Evolutionary conservation across 192 early-diverging fungal genomes (phyloP).

Genomic region (Pecoramyces ruminantium): DNA sequence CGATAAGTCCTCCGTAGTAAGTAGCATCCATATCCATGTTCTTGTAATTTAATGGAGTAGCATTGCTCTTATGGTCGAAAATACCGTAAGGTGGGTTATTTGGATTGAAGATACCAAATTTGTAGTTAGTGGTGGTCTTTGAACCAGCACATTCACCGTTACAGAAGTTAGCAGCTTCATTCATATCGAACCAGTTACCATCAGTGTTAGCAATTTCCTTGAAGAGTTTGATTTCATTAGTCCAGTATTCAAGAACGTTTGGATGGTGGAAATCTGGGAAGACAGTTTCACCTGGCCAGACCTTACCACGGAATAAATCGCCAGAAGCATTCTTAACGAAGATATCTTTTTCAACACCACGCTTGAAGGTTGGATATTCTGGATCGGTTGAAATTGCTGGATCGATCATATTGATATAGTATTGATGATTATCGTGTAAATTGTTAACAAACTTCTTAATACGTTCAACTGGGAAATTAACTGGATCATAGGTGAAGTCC

Average conservation of each 20-base stretch:
- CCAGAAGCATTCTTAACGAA: too few relatives aligned
- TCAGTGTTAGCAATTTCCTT: slow-evolving; percentile 14
- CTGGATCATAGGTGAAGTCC: slow-evolving; percentile 38
- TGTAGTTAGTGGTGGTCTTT: too few relatives aligned
- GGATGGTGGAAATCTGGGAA: slow-evolving; percentile 43
- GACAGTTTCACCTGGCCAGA: slow-evolving; percentile 45
- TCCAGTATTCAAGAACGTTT: slow-evolving; percentile 25
- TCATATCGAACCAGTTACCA: slow-evolving; percentile 56
- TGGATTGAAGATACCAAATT: too few relatives aligned
- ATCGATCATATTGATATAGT: too few relatives aligned
- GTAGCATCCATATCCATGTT: slow-evolving; percentile 21
- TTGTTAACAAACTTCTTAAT: too few relatives aligned
- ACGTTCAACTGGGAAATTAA: slow-evolving; percentile 27
- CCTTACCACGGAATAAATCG: too few relatives aligned
- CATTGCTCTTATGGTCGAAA: slow-evolving; percentile 10
- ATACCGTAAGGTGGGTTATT: too few relatives aligned
- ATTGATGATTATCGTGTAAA: too few relatives aligned
- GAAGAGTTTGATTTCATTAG: slow-evolving; percentile 17
- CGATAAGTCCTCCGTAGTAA: slow-evolving; percentile 28
- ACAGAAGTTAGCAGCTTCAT: slow-evolving; percentile 49
- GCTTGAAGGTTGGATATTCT: too few relatives aligned
- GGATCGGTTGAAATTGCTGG: too few relatives aligned
- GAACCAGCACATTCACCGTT: slow-evolving; percentile 23
- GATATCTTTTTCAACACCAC: too few relatives aligned
- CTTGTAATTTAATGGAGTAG: slow-evolving; percentile 10